Conservation (phyloP, 2,329 filamentous ascomycete genomes). For the Exophiala mesophila region DNA sequence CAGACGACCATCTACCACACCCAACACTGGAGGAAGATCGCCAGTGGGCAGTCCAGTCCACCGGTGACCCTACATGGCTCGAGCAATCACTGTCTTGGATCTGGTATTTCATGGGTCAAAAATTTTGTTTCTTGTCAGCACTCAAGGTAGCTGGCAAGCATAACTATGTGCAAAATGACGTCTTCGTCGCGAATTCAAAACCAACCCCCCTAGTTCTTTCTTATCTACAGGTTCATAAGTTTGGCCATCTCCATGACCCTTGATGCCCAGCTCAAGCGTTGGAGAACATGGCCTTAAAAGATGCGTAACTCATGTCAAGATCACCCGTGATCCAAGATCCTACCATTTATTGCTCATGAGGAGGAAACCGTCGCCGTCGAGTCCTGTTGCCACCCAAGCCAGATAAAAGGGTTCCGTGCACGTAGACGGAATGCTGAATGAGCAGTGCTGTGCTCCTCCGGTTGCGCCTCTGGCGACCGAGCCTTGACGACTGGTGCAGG, state of each 20-base stretch:
- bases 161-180: no score
- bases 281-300: background rate
- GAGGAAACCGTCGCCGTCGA: background rate
- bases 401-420: slow-evolving; percentile 13
- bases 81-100: no score
- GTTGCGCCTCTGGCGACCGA: background rate
- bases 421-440: slow-evolving; percentile 12
- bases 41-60: no score
- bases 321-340: background rate
- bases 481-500: background rate
- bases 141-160: no score
- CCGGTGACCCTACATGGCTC: no score
- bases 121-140: no score
- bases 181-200: no score
- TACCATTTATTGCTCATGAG: background rate
- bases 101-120: no score
- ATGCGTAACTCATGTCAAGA: background rate
- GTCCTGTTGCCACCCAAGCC: slow-evolving; percentile 9
- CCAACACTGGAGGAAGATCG: no score
- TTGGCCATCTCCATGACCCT: background rate
- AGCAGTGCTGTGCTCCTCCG: slow-evolving; percentile 1
- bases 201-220: no score
- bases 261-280: background rate
- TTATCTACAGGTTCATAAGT: background rate
- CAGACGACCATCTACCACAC: no score